Evolutionary conservation across 306 rosid species (phyloP), one percentile per base, ranked within the genome.

Genomic region (Cyclanthera cordifolia): DNA sequence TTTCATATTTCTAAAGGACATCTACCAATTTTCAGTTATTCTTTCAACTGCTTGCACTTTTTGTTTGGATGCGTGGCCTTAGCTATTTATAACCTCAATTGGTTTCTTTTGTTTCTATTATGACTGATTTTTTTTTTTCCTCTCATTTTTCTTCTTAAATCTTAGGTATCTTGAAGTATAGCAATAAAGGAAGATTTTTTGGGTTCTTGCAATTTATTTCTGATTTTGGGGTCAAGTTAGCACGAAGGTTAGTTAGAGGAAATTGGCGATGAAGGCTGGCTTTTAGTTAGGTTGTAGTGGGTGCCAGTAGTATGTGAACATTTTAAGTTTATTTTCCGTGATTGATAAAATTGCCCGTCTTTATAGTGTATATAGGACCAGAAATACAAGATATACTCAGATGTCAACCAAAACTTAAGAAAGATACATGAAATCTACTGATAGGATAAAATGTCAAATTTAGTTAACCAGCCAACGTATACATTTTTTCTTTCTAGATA

Each of bases 151-250:
- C 60, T 59, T 61, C 30, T 37, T 20, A 27, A 61, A 39, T 61
- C 68, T 61, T 61, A 39, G 68, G 68, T 61, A 39, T 61, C 50
- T 61, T 2, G 68, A 61, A 39, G 68, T 39, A 39, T 61, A 61
- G 68, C n/a, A 61, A 19, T 61, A 39, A 39, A 37, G 68, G 68
- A 61, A 11, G 68, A 61, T 4, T 61, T 61, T 61, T 39, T 34
- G 68, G 50, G 25, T 61, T 61, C 28, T 61, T 61, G 68, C 49
- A 39, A 39, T 61, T 61, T 61, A 37, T 61, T 61, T 20, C 68
- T 61, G 68, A 61, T 17, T 61, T 61, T 61, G 68, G 30, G 50
- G 68, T 61, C 50, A 17, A 39, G 50, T 61, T 61, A 61, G 68
- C 50, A 61, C 37, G 68, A 61, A 61, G 68, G 50, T 39, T 39